Evolutionary conservation across 805 yeast genomes (phyloP).

Genomic region (Metschnikowia reukaufii): DNA sequence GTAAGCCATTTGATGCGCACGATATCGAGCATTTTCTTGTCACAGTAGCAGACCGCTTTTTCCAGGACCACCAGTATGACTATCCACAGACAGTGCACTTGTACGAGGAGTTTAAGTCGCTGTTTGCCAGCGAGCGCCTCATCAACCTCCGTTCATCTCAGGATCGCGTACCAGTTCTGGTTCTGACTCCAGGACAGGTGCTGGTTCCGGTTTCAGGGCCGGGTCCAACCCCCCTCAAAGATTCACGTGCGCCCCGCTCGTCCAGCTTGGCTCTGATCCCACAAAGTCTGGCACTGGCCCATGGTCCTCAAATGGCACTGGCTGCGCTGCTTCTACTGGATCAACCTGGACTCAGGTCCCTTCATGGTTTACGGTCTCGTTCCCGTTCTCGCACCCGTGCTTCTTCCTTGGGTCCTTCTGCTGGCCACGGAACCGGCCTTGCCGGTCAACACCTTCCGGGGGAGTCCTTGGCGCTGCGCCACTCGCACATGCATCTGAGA

Average conservation of each 20-base stretch:
- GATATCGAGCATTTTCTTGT: slow-evolving; percentile 43
- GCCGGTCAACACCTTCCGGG: too few relatives aligned
- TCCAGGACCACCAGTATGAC: slow-evolving; percentile 40
- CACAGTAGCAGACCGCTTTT: slow-evolving; percentile 43
- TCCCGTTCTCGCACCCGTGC: neutral
- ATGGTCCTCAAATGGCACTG: too few relatives aligned
- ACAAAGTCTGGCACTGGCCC: too few relatives aligned
- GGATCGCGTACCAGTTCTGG: too few relatives aligned
- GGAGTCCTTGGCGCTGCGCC: too few relatives aligned
- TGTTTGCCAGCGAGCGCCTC: slow-evolving; percentile 43
- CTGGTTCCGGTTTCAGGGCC: too few relatives aligned
- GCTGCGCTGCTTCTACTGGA: neutral
- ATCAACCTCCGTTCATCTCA: slow-evolving; percentile 23
- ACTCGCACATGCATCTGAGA: too few relatives aligned
- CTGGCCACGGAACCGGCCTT: neutral
- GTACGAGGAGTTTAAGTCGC: slow-evolving; percentile 43
- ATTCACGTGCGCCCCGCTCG: neutral
- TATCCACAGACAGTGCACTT: slow-evolving; percentile 45
- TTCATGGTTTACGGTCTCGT: neutral
- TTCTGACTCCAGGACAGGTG: too few relatives aligned
- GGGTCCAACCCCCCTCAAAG: neutral
- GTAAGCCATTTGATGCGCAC: slow-evolving; percentile 10
- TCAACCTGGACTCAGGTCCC: neutral
- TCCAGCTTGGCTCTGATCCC: too few relatives aligned
- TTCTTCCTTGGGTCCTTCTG: neutral